Evolutionary conservation across 768 basidiomycete genomes (phyloP).

Genomic region (Naganishia vishniacii): DNA sequence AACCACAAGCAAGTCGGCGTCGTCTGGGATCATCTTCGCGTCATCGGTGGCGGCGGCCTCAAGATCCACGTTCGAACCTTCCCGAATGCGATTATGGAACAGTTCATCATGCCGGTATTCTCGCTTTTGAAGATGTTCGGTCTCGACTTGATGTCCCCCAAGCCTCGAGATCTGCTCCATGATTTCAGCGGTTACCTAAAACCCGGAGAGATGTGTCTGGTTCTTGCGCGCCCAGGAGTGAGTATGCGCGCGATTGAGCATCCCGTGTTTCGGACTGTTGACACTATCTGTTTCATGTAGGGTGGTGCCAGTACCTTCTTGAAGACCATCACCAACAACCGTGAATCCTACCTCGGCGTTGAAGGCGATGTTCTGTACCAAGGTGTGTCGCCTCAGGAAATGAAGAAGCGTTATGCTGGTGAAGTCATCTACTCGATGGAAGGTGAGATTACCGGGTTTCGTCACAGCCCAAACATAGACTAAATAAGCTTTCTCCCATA

Average conservation of each 20-base stretch:
- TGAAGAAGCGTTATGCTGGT: conserved; percentile 63
- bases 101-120: conserved; percentile 59
- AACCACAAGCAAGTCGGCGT: conserved; percentile 49
- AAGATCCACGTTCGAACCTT: conserved; percentile 51
- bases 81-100: conserved; percentile 50
- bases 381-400: conserved; percentile 62
- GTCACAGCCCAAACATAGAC: too few species aligned
- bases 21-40: conserved; percentile 39
- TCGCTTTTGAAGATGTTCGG: conserved; percentile 54
- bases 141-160: conserved; percentile 55
- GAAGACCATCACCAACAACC: conserved; percentile 72
- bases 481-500: too few species aligned
- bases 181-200: conserved; percentile 59
- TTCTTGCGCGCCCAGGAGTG: conserved; percentile 72
- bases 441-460: too few species aligned
- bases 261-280: not conserved
- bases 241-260: not conserved
- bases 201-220: conserved; percentile 65
- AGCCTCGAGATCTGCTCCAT: conserved; percentile 56
- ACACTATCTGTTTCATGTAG: not conserved
- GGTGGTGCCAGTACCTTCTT: conserved; percentile 60
- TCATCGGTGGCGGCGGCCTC: conserved; percentile 50
- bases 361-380: conserved; percentile 71
- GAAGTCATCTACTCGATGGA: conserved; percentile 64
- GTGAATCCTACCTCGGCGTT: conserved; percentile 62